Evolutionary conservation across 371 early-diverging fungal genomes (phyloP), one percentile per base, ranked within the genome.

Genomic region (Mortierella sp.): DNA sequence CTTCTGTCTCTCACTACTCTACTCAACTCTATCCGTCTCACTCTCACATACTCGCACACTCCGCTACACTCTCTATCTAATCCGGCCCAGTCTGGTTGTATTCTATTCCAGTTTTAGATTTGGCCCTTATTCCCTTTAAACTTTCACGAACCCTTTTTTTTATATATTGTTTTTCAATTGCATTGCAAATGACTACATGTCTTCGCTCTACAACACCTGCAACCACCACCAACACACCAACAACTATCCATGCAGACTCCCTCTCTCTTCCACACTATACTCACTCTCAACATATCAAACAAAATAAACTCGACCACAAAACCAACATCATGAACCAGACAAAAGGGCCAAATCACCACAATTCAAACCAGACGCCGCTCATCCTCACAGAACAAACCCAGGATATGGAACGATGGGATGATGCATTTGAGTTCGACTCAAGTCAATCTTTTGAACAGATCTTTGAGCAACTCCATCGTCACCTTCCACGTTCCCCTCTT

Each of bases 401-500:
- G 30, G 68, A 72, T 30, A 32, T 73, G 22, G 78, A 78, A 45
- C 22, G 55, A 20, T 78, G 78, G 78, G 78, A 78, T 55, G 70
- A 78, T 61, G 73, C 72, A 37, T 72, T 66, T 57, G 78, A 73
- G 30, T 66, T 78, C n/a, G 70, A 68, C n/a, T 24, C 70, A 47
- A 40, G 54, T 20, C 70, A 65, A 22, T 62, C 73, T 18, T 65
- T 78, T 18, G 78, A 78, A 18, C 73, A 64, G 58, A 68, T 78
- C 51, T 60, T 78, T 22, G 78, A 78, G 32, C 70, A 73, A 52
- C 70, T 78, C 58, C 73, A 52, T 18, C 64, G 58, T 24, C 70
- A 66, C 52, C 54, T 73, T 43, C 78, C 78, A 20, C 78, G 73
- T 1, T 78, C 78, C 10, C 78, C 78, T 22, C 72, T 78, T 45